These are phyloP conservation scores for Penicillium concentricum DNA, from an alignment of 2,329 filamentous ascomycete genomes.

Conservation along the genomic window DNA sequence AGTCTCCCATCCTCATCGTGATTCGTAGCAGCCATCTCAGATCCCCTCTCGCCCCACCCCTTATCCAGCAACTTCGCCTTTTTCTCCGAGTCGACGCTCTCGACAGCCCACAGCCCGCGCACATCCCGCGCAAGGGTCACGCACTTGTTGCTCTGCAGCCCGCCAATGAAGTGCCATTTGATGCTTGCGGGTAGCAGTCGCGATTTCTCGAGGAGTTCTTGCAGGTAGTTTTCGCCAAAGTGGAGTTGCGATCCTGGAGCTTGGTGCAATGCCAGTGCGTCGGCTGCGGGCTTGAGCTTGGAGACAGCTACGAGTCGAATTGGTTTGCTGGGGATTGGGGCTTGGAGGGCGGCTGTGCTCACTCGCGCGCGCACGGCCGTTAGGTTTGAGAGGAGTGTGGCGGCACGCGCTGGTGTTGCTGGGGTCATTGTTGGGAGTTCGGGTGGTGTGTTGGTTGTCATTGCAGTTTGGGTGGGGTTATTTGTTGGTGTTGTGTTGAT, in stretches of 20 bases:
- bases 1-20: conserved; percentile 46
- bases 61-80: conserved; percentile 82
- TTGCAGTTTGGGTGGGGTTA: conserved; percentile 3
- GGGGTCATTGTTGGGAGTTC: conserved; percentile 51
- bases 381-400: conserved; percentile 63
- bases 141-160: conserved; percentile 91
- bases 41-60: conserved; percentile 60
- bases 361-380: conserved; percentile 60
- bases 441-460: conserved; percentile 9
- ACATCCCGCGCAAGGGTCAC: conserved; percentile 78
- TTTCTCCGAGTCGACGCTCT: conserved; percentile 82
- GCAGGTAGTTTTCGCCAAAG: conserved; percentile 96
- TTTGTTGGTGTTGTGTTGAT: not conserved
- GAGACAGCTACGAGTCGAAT: conserved; percentile 85
- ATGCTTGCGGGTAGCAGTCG: conserved; percentile 70
- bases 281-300: conserved; percentile 89
- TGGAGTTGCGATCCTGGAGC: conserved; percentile 62
- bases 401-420: conserved; percentile 56
- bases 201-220: conserved; percentile 86
- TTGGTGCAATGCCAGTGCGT: conserved; percentile 80
- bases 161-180: conserved; percentile 95
- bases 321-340: conserved; percentile 20
- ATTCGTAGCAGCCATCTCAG: conserved; percentile 32
- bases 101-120: conserved; percentile 86
- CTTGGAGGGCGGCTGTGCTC: conserved; percentile 45